These are phyloP conservation scores for Mortierella sp. DNA, from an alignment of 371 early-diverging fungal species.

Conservation along the genomic window DNA sequence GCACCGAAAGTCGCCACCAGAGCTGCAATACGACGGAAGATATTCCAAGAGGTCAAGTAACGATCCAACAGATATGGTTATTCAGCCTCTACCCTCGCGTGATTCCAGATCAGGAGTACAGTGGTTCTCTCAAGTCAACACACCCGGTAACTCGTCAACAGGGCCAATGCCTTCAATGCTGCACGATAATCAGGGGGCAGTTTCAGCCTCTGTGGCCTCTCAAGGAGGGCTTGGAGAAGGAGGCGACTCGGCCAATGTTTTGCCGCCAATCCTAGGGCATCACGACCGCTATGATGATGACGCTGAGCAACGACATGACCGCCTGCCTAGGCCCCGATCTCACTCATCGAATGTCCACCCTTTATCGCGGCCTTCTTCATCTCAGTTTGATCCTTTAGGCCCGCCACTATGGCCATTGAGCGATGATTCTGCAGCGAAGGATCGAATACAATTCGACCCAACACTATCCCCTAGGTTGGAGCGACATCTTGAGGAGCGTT, in stretches of 20 bases:
- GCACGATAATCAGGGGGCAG: not conserved
- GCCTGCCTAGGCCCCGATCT: slow-evolving; percentile 7
- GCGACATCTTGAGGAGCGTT: slow-evolving; percentile 28
- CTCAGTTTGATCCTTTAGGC: slow-evolving; percentile 9
- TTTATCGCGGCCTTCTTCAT: slow-evolving; percentile 20
- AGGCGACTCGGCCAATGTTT: not conserved
- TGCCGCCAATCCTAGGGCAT: slow-evolving; percentile 34
- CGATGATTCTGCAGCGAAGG: slow-evolving; percentile 1
- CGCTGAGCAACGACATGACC: not conserved
- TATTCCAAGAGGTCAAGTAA: slow-evolving; percentile 34
- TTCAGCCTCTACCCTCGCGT: slow-evolving; percentile 47
- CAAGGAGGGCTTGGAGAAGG: not conserved
- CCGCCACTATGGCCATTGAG: not conserved
- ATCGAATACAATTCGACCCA: slow-evolving; percentile 15
- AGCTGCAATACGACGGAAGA: slow-evolving; percentile 19
- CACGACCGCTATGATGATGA: slow-evolving; percentile 9
- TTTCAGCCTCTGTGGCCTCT: not conserved
- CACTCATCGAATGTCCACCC: slow-evolving; percentile 46
- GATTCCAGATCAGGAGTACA: slow-evolving; percentile 46
- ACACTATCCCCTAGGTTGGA: slow-evolving; percentile 30
- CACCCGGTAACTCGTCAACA: slow-evolving; percentile 1
- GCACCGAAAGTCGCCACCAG: slow-evolving; percentile 47
- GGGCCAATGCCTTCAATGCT: slow-evolving; percentile 6
- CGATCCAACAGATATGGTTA: slow-evolving; percentile 33
- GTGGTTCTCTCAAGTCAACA: slow-evolving; percentile 44